A percentile compares a stretch with the other conserved stretches of the same genome.
Evolutionary conservation across 768 basidiomycete genomes (phyloP).

Genomic region (Stropharia rugosoannulata): DNA sequence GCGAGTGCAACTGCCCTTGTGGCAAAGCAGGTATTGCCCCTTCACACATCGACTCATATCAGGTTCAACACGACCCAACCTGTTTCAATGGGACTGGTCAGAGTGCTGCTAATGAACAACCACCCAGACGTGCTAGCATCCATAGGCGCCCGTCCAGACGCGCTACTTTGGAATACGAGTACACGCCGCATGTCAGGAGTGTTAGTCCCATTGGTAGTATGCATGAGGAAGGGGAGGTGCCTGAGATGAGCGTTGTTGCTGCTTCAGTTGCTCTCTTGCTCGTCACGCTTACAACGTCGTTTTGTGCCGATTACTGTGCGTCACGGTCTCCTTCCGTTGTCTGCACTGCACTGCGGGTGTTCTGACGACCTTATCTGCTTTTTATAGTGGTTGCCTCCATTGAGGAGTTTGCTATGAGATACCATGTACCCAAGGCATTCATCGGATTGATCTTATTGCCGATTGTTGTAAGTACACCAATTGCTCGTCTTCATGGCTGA

Average conservation of each 20-base stretch:
- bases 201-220: too few species aligned
- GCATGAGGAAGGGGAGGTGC: constrained; percentile 39
- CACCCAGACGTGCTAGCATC: too few species aligned
- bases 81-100: neutral
- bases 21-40: constrained; percentile 8
- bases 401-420: constrained; percentile 84
- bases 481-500: neutral
- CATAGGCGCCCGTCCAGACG: too few species aligned
- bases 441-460: constrained; percentile 87
- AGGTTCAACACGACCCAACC: neutral
- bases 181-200: too few species aligned
- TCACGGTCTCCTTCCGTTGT: constrained; percentile 19
- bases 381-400: constrained; percentile 82
- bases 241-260: constrained; percentile 70
- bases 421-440: constrained; percentile 80
- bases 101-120: neutral
- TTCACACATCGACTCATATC: neutral
- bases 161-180: too few species aligned
- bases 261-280: constrained; percentile 65
- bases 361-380: neutral
- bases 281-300: constrained; percentile 80
- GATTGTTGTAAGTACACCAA: constrained; percentile 61
- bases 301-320: constrained; percentile 86
- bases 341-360: constrained; percentile 9
- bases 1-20: constrained; percentile 8